These are phyloP conservation scores for Yamadazyma tumulicola DNA, from an alignment of 805 yeast species.

Conservation along the genomic window DNA sequence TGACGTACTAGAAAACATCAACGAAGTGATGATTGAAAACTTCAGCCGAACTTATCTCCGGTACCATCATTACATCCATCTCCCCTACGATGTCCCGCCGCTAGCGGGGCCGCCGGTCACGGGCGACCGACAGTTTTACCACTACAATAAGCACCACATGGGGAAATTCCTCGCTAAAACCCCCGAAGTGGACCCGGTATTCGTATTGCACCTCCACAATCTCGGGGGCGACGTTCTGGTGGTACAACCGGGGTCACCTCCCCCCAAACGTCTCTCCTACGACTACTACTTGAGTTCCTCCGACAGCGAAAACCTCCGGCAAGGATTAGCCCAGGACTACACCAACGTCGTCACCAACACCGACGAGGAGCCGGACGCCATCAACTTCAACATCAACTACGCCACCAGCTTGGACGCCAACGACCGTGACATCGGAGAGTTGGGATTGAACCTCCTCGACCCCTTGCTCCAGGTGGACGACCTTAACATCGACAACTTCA, in stretches of 20 bases:
- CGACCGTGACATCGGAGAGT: constrained; percentile 7
- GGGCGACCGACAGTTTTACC: constrained; percentile 3
- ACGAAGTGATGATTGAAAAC: constrained; percentile 21
- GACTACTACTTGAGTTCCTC: too few species aligned
- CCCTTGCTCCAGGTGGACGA: constrained; percentile 7
- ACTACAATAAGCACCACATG: constrained; percentile 16
- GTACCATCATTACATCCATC: constrained; percentile 17
- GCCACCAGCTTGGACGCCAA: constrained; percentile 4
- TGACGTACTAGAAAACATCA: constrained; percentile 9
- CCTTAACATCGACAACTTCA: constrained; percentile 3
- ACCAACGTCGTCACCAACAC: background rate
- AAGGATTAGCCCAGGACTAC: constrained; percentile 1
- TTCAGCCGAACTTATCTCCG: constrained; percentile 14
- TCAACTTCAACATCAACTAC: constrained; percentile 3
- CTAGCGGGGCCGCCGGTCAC: too few species aligned
- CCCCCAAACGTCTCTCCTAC: too few species aligned
- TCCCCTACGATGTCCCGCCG: constrained; percentile 15
- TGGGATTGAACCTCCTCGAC: constrained; percentile 1
- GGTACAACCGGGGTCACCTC: too few species aligned
- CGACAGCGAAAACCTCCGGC: too few species aligned
- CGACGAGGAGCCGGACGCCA: background rate
- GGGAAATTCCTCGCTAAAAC: constrained; percentile 9
- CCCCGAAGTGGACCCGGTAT: constrained; percentile 5
- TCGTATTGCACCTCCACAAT: constrained; percentile 5
- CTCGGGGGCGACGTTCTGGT: constrained; percentile 10